Base-by-base conservation (phyloP, 805 yeast genomes). In the Nematodospora valgi region DNA sequence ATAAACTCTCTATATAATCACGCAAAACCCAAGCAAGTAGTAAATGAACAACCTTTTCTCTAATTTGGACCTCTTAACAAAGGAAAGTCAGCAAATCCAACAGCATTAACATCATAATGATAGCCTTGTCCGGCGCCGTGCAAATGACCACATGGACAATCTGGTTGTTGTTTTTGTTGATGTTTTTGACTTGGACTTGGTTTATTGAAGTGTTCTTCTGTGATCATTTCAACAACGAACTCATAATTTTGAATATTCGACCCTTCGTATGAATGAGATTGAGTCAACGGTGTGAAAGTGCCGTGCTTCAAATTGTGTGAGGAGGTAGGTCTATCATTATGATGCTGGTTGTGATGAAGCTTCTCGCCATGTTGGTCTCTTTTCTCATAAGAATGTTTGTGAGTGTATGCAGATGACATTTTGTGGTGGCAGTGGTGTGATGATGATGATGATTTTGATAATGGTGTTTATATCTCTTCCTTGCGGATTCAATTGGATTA, bases 81-180 rank as follows among this genome's bases (percentile, higher is more conserved):
- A 4, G 58, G 56, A 12, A 19, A 26, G 11, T 37, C 39, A 10
- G 50, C 32, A 6, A 54, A 38, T 3, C 60, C 60, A 17, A 46
- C 48, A n/a, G 60, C 59, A 7, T 23, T 39, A 3, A 53, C 37
- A 37, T 55, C 60, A 17, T 44, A 38, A 36, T 54, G 54, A 15
- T 39, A 32, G 6, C 56, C 59, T 36, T 50, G 52, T 10, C 49
- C 53, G 5, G 58, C 55, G 7, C 59, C 60, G 38, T 56, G 62
- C n/a, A 56, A 39, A 35, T 38, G 41, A 3, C 62, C 60, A 45
- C 62, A 56, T 3, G 57, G 58, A 41, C 62, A 56, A 19, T 39
- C 47, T 20, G 10, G 16, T 23, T 4, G 27, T 24, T 12, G 18
- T 14, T 18, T 14, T 15, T 4, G 20, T 30, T 25, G 6, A 5